Conservation (phyloP, 371 early-diverging fungal genomes). For the Mortierella sp. region DNA sequence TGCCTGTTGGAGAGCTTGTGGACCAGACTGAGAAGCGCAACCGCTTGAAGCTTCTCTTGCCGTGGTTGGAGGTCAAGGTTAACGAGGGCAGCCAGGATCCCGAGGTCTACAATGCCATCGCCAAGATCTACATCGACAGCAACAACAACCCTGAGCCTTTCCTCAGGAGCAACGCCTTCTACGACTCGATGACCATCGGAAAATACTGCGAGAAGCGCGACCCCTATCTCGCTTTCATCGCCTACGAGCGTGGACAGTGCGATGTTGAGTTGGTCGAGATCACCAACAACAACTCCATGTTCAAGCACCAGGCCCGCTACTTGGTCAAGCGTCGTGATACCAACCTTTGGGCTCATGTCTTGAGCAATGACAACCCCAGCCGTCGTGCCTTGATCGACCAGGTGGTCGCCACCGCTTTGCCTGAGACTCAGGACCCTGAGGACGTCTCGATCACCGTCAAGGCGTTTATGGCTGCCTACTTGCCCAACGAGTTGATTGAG, state of each 20-base stretch:
- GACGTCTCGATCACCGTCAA: constrained; percentile 97
- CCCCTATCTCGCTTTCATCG: constrained; percentile 95
- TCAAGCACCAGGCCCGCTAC: constrained; percentile 98
- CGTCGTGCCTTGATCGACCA: constrained; percentile 95
- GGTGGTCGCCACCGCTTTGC: constrained; percentile 87
- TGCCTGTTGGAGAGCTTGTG: constrained; percentile 92
- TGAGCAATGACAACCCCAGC: constrained; percentile 85
- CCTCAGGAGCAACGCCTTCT: constrained; percentile 88
- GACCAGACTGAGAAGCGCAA: constrained; percentile 96
- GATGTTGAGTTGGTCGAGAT: constrained; percentile 94
- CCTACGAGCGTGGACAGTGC: constrained; percentile 96
- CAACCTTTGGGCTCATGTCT: constrained; percentile 88
- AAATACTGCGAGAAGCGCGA: constrained; percentile 99
- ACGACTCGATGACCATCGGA: constrained; percentile 87
- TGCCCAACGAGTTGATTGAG: constrained; percentile 97
- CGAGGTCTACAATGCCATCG: constrained; percentile 96
- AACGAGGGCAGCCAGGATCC: constrained; percentile 90
- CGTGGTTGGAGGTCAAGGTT: constrained; percentile 92
- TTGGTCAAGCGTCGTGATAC: constrained; percentile 92
- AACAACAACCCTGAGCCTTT: constrained; percentile 98
- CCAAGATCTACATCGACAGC: constrained; percentile 99
- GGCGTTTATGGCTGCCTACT: constrained; percentile 97
- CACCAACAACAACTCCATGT: constrained; percentile 98
- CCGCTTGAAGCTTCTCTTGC: constrained; percentile 93
- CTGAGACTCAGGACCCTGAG: constrained; percentile 96